phyloP scores from a whole-genome alignment of 495 filamentous ascomycete species.

The Bacidia gigantensis region DNA sequence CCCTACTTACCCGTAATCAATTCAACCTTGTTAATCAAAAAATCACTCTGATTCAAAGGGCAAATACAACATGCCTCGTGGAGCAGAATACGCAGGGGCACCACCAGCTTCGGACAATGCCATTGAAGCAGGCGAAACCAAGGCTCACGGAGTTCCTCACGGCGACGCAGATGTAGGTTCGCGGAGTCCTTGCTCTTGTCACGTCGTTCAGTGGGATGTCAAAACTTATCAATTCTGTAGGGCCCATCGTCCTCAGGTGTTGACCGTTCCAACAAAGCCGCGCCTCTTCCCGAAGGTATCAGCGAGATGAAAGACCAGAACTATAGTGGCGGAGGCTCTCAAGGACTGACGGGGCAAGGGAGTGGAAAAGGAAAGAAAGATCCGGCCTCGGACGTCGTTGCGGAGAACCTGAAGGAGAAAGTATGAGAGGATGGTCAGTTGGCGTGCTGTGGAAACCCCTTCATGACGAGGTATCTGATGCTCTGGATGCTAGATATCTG shows the following conservation, averaged over 20 bases:
- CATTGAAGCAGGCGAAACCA: slow-evolving; percentile 32
- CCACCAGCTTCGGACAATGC: slow-evolving; percentile 37
- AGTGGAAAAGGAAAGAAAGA: slow-evolving; percentile 16
- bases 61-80: slow-evolving; percentile 39
- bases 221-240: neutral
- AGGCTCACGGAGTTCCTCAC: slow-evolving; percentile 18
- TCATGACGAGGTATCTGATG: too few relatives aligned
- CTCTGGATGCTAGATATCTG: too few relatives aligned
- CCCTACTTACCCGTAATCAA: too few relatives aligned
- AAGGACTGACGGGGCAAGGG: slow-evolving; percentile 22
- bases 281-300: slow-evolving; percentile 30
- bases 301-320: slow-evolving; percentile 18
- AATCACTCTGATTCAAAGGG: too few relatives aligned
- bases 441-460: too few relatives aligned
- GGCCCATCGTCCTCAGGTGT: slow-evolving; percentile 20
- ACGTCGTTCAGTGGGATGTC: neutral
- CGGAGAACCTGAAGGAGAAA: neutral
- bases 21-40: too few relatives aligned
- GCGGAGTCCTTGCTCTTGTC: too few relatives aligned
- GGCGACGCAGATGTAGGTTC: slow-evolving; percentile 15
- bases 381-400: slow-evolving; percentile 4
- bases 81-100: slow-evolving; percentile 36
- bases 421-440: neutral
- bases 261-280: slow-evolving; percentile 29
- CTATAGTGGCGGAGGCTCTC: slow-evolving; percentile 13